Evolutionary conservation across 305 asterid species (phyloP).

Genomic region (Salvia sclarea): DNA sequence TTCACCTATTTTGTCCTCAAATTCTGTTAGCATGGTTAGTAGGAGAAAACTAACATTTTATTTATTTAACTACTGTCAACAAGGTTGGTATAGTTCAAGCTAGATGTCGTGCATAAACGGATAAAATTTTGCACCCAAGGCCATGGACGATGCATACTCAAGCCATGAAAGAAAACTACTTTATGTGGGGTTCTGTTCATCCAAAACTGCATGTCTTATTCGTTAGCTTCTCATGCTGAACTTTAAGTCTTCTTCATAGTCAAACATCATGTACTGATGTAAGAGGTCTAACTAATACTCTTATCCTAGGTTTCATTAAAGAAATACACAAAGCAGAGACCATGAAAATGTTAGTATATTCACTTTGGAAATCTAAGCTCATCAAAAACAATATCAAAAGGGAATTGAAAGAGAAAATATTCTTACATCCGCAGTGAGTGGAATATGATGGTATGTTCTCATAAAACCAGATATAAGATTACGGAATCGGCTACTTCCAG

Average conservation of each 20-base stretch:
- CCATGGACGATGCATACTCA: not conserved
- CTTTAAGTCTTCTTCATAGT: not conserved
- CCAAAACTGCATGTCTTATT: not conserved
- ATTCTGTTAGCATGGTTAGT: not conserved
- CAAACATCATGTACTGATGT: constrained; percentile 5
- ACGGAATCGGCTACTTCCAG: constrained; percentile 91
- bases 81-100: not conserved
- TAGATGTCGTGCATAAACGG: not conserved
- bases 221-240: constrained; percentile 1
- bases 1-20: not conserved
- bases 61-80: not conserved
- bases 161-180: not conserved
- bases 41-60: not conserved
- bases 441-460: constrained; percentile 92
- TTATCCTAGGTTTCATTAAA: constrained; percentile 3
- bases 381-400: constrained; percentile 13
- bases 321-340: not conserved
- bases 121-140: not conserved
- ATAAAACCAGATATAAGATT: constrained; percentile 81
- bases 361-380: constrained; percentile 8
- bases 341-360: not conserved
- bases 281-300: constrained; percentile 14
- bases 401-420: constrained; percentile 22
- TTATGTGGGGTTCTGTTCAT: not conserved
- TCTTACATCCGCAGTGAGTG: constrained; percentile 91